Evolutionary conservation across 2,329 filamentous ascomycete species (phyloP), one percentile per base, ranked within the genome.

Genomic region (Colletotrichum cuscutae): DNA sequence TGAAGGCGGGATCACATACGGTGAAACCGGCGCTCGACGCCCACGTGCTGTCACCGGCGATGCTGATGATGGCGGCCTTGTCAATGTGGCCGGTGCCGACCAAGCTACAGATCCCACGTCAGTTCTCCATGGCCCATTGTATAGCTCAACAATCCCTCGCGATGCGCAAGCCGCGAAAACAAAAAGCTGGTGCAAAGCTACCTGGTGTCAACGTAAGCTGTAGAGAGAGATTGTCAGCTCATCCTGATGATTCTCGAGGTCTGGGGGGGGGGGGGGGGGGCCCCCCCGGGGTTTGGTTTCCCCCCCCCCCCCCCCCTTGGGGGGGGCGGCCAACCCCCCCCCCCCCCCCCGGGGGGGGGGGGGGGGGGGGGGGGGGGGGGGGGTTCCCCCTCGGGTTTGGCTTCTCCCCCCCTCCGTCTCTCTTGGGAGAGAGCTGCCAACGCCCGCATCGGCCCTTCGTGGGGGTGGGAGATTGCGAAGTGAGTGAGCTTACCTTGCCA

Each of bases 41-140:
- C 94, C 95, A 97, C 78, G 90, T 88, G 81, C 92, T 95, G 84
- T 94, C 93, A 79, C 95, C 94, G 77, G 93, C 93, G 76, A 85
- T 86, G 84, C 93, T 95, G 87, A 97, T 91, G 82, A 98, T 95
- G 81, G 94, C 93, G 79, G 89, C 95, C 86, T 95, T 92, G 86
- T 97, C 93, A 80, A 97, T 85, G 82, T 95, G 92, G 80, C 92
- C 92, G 79, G 89, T 92, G 85, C 89, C 92, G 80, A 97, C 89
- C 79, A 98, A 91, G 89, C 95, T 97, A 81, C 77, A 75, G 24
- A 32, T 24, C 53, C 46, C 65, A 66, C 35, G 61, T 73, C 57
- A 73, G 70, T 37, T 28, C 8, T 73, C 24, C 42, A 35, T 71
- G 37, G 52, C 7, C 30, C 30, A 32, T 30, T 28, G 28, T 65